Conservation (phyloP, 176 grass and related monocot species). For the Ananas comosus region DNA sequence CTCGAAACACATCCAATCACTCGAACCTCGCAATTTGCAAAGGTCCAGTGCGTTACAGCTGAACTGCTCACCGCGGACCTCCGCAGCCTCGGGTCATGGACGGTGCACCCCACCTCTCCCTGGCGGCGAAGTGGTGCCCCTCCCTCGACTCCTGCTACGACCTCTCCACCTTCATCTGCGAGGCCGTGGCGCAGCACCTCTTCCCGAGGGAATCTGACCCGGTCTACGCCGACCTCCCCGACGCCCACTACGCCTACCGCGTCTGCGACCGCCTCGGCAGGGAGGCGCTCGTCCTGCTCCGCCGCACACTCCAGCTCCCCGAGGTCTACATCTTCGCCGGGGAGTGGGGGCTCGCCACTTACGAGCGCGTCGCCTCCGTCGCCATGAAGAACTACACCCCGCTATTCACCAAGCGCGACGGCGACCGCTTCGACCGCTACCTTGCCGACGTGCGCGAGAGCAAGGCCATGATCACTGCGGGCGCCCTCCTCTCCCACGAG, state of each 20-base stretch:
- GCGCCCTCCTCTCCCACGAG: conserved; percentile 69
- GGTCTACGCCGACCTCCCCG: conserved; percentile 29
- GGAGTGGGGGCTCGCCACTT: conserved; percentile 41
- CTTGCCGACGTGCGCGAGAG: conserved; percentile 43
- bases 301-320: conserved; percentile 55
- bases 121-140: conserved; percentile 83
- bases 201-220: conserved; percentile 48
- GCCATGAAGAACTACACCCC: conserved; percentile 82
- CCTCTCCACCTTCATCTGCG: conserved; percentile 65
- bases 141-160: conserved; percentile 78
- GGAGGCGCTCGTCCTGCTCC: conserved; percentile 51
- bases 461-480: conserved; percentile 48
- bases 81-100: conserved; percentile 37
- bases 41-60: too few relatives aligned
- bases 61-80: conserved; percentile 47
- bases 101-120: conserved; percentile 27
- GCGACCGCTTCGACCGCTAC: conserved; percentile 41
- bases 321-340: conserved; percentile 55
- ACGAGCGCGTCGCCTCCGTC: conserved; percentile 65
- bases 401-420: conserved; percentile 55
- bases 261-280: conserved; percentile 39
- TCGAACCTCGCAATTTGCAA: too few relatives aligned
- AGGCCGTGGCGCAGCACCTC: conserved; percentile 55
- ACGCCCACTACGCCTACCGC: conserved; percentile 65
- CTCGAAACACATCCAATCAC: too few relatives aligned